Evolutionary conservation across 306 rosid species (phyloP).

Genomic region (Prunus mume): DNA sequence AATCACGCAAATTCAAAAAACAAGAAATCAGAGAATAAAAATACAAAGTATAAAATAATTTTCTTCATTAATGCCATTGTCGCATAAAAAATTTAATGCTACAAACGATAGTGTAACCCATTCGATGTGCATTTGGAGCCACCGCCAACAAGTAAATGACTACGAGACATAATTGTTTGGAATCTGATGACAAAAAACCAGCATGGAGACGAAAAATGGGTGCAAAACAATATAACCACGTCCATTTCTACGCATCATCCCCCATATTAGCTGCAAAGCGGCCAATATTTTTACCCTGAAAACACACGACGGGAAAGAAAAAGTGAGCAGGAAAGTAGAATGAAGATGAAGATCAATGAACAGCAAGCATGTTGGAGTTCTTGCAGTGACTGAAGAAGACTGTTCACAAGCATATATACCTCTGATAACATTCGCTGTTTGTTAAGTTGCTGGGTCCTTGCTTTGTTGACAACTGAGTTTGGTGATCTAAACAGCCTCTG

Average conservation of each 20-base stretch:
- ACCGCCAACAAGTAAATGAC: neutral
- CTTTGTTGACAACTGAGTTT: conserved; percentile 77
- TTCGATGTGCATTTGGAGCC: neutral
- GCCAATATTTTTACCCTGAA: conserved; percentile 77
- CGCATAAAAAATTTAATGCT: neutral
- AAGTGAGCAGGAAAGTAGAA: neutral
- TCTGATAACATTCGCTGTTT: conserved; percentile 73
- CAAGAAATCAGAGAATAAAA: neutral
- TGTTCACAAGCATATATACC: conserved; percentile 33
- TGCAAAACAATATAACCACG: neutral
- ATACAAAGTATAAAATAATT: neutral
- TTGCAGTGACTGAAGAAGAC: neutral
- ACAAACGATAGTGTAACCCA: neutral
- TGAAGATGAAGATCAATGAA: neutral
- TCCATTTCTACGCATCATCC: conserved; percentile 33
- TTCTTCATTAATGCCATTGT: neutral
- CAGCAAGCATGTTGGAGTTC: neutral
- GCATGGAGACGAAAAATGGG: neutral
- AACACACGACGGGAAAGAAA: neutral
- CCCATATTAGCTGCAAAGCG: conserved; percentile 57
- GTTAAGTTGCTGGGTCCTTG: conserved; percentile 78
- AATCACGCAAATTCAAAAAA: too few relatives aligned
- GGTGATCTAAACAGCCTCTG: conserved; percentile 91
- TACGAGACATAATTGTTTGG: neutral
- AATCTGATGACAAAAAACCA: neutral